Base-by-base conservation (phyloP, 306 rosid species). In the Canavalia gladiata region DNA sequence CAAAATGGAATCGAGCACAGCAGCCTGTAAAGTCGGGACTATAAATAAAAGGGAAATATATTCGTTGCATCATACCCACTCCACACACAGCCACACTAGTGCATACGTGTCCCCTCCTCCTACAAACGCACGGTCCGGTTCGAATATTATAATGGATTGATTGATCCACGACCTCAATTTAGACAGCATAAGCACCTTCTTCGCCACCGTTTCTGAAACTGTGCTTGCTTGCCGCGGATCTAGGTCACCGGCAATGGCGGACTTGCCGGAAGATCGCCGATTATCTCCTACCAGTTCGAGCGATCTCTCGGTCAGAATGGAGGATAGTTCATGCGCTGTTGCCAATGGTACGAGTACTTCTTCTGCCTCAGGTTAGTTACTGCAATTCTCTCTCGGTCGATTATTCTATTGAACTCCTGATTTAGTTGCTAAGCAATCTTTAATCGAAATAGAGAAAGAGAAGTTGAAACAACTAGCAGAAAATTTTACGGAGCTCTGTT, bases 331-430 rank as follows among this genome's bases (percentile, higher is more conserved):
- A 4, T 82, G 31, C 45, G 75, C 68, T 25, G 84, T 70, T 30
- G 74, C 58, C 42, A 83, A 54, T 67, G 90, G 78, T 55, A 80
- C 81, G 42, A 25, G 70, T 43, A 58, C 82, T 80, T 83, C 92
- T 67, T 69, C 90, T 79, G 94, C 68, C 34, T 79, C 84, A 74
- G 97, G 97, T 90, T 47, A 25, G 93, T 88, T 33, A 12, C 88
- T 62, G 3, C 33, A 63, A 35, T 42, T 79, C 56, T 41, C 68
- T 55, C 5, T 74, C 5, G 58, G 13, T 50, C 3, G 66, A 50
- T 57, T 70, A 31, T 74, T 54, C 60, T 43, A 12, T 81, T 78
- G 29, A 73, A 54, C 29, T 76, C 13, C 18, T 71, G 78, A 72
- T 79, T 81, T 55, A 45, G 68, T 51, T 29, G 31, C 52, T 55